Evolutionary conservation across 73 alveolate species (phyloP).

Genomic region (Tetrahymena malaccensis): DNA sequence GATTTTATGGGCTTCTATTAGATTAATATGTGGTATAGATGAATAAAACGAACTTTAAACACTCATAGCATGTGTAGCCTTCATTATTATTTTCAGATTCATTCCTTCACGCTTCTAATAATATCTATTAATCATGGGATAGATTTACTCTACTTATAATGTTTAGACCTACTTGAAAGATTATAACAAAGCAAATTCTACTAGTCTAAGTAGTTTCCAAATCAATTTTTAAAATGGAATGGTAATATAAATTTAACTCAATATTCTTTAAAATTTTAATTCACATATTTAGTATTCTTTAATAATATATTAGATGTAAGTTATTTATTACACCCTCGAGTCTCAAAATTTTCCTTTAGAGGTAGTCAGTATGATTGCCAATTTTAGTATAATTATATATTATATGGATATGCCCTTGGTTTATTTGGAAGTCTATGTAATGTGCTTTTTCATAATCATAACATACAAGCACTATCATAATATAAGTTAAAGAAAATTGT

Average conservation of each 20-base stretch:
- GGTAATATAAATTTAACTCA: not conserved
- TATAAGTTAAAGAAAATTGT: not conserved
- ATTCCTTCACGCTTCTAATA: not conserved
- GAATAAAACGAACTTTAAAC: not conserved
- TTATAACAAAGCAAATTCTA: not conserved
- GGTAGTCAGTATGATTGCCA: not conserved
- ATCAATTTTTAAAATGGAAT: not conserved
- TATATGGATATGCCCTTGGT: not conserved
- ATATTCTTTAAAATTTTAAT: no score
- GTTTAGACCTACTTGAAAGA: not conserved
- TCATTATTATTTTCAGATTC: not conserved
- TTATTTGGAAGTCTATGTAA: not conserved
- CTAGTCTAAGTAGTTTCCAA: not conserved
- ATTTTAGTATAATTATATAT: not conserved
- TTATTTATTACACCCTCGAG: not conserved
- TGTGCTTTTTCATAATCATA: not conserved
- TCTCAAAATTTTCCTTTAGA: not conserved
- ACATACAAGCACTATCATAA: not conserved
- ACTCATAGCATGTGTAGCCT: not conserved
- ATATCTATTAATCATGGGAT: not conserved
- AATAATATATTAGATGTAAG: not conserved
- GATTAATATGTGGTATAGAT: not conserved
- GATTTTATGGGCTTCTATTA: not conserved
- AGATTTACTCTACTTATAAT: not conserved
- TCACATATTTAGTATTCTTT: not conserved